Evolutionary conservation across 2,329 filamentous ascomycete species (phyloP).

Genomic region (Trichoderma guizhouense): DNA sequence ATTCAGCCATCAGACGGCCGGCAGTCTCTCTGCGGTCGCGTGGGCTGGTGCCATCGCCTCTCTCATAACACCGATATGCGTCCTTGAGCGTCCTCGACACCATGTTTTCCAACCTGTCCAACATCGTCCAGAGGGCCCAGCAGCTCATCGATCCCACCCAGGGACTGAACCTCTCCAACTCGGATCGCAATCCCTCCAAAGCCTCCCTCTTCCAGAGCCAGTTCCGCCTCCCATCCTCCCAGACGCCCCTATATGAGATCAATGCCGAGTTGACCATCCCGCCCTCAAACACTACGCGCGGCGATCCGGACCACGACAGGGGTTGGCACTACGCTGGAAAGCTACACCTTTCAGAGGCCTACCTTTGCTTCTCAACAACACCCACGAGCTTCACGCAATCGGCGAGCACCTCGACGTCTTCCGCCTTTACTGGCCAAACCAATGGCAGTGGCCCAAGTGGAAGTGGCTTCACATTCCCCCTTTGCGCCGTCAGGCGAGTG

Average conservation of each 20-base stretch:
- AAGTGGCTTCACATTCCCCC: conserved; percentile 91
- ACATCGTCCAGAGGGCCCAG: conserved; percentile 92
- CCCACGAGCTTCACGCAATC: conserved; percentile 80
- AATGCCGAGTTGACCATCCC: conserved; percentile 90
- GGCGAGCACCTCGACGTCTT: conserved; percentile 75
- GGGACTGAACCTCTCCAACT: conserved; percentile 67
- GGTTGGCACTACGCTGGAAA: conserved; percentile 90
- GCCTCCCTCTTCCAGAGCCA: conserved; percentile 90
- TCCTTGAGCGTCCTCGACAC: conserved; percentile 35
- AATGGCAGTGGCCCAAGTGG: conserved; percentile 89
- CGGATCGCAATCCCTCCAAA: conserved; percentile 83
- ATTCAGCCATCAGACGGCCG: conserved; percentile 3
- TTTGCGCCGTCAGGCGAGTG: conserved; percentile 87
- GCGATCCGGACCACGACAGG: conserved; percentile 66
- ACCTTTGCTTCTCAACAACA: conserved; percentile 94
- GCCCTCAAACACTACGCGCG: conserved; percentile 64
- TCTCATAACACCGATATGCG: conserved; percentile 35
- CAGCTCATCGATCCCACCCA: conserved; percentile 89
- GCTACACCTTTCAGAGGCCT: conserved; percentile 90
- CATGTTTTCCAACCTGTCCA: conserved; percentile 64
- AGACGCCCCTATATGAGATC: conserved; percentile 94
- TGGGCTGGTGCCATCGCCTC: conserved; percentile 5
- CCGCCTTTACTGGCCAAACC: conserved; percentile 85
- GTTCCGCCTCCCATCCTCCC: conserved; percentile 88
- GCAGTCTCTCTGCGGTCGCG: conserved; percentile 14